Conservation (phyloP, 352 stramenopile species). For the Pythium sukuiense region DNA sequence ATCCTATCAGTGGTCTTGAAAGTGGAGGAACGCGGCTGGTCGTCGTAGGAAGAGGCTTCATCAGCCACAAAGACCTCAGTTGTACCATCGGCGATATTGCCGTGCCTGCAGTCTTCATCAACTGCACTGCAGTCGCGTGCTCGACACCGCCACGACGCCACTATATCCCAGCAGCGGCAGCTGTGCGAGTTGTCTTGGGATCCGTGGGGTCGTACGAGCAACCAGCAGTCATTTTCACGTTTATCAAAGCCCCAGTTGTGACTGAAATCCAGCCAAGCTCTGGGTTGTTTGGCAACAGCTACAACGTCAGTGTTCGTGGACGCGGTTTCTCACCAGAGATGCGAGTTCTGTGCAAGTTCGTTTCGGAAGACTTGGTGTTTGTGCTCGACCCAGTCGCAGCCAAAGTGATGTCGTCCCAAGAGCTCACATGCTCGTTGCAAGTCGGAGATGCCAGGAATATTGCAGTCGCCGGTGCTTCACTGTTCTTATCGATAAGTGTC, state of each 20-base stretch:
- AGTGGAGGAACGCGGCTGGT: slow-evolving; percentile 14
- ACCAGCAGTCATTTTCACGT: slow-evolving; percentile 13
- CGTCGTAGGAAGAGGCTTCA: slow-evolving; percentile 22
- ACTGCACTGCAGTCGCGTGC: slow-evolving; percentile 19
- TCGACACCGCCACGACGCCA: slow-evolving; percentile 11
- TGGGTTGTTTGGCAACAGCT: slow-evolving; percentile 5
- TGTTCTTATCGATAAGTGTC: slow-evolving; percentile 20
- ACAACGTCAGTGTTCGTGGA: slow-evolving; percentile 16
- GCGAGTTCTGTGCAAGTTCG: slow-evolving; percentile 16
- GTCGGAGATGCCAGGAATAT: slow-evolving; percentile 6
- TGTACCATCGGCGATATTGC: slow-evolving; percentile 19
- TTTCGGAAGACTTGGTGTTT: not conserved
- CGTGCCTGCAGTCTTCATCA: slow-evolving; percentile 23
- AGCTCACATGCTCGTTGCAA: slow-evolving; percentile 6
- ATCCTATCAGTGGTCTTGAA: slow-evolving; percentile 13
- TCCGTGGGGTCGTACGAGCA: slow-evolving; percentile 1
- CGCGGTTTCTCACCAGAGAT: slow-evolving; percentile 11
- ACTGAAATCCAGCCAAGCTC: slow-evolving; percentile 4
- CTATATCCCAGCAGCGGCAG: slow-evolving; percentile 6
- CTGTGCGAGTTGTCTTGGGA: slow-evolving; percentile 10
- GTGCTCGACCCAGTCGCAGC: slow-evolving; percentile 1
- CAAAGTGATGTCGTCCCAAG: slow-evolving; percentile 2
- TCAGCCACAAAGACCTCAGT: slow-evolving; percentile 18
- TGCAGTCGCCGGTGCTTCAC: not conserved
- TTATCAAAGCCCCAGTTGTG: slow-evolving; percentile 11